Percentiles rank a stretch among this genome's conserved stretches.
phyloP scores from a whole-genome alignment of 2,329 filamentous ascomycete genomes.

The Epichloe baconii region DNA sequence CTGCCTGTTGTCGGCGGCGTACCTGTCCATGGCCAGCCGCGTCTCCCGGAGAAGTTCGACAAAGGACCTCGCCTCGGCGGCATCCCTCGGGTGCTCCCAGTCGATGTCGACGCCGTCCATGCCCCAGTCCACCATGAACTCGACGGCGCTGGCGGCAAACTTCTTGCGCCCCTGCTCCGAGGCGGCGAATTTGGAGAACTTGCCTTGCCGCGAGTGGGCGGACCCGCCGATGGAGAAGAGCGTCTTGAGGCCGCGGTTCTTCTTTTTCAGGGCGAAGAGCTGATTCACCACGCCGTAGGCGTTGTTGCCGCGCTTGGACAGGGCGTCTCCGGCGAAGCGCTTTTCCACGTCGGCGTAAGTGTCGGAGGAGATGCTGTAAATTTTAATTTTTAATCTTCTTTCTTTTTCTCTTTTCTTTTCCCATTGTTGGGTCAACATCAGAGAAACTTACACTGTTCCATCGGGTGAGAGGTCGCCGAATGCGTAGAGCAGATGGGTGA shows the following conservation, averaged over 20 bases:
- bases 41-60: slow-evolving; percentile 29
- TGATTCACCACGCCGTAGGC: slow-evolving; percentile 70
- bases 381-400: neutral
- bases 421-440: fast-evolving
- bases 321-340: slow-evolving; percentile 49
- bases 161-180: slow-evolving; percentile 45
- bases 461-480: slow-evolving; percentile 34
- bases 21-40: slow-evolving; percentile 29
- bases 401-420: neutral
- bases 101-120: slow-evolving; percentile 45
- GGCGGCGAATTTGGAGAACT: slow-evolving; percentile 51
- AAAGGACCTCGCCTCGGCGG: slow-evolving; percentile 26
- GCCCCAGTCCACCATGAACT: slow-evolving; percentile 55
- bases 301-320: slow-evolving; percentile 46
- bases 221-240: slow-evolving; percentile 75
- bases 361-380: slow-evolving; percentile 16
- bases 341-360: slow-evolving; percentile 43
- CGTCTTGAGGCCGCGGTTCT: slow-evolving; percentile 62
- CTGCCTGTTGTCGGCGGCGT: slow-evolving; percentile 25
- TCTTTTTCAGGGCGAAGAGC: slow-evolving; percentile 61
- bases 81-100: slow-evolving; percentile 38
- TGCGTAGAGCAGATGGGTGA: slow-evolving; percentile 62
- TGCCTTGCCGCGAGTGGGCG: slow-evolving; percentile 49
- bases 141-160: slow-evolving; percentile 58
- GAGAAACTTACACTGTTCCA: slow-evolving; percentile 30